Base-by-base conservation (phyloP, 805 yeast species). In the Sungouiozyma ichnusensis region DNA sequence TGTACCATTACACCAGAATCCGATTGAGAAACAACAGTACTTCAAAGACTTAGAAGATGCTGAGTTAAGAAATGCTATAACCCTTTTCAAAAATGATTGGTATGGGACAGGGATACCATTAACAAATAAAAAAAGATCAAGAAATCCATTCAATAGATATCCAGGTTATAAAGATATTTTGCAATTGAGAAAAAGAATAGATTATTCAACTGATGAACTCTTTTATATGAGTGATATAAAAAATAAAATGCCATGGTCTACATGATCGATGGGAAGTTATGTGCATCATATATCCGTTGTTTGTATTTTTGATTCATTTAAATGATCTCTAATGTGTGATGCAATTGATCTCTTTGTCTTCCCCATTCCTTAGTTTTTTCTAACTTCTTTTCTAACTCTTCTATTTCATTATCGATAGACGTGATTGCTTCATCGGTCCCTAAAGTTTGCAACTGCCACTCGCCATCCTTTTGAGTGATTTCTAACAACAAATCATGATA, bases 401-500 rank as follows among this genome's bases (percentile, higher is more conserved):
- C 74, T 45, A 87, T 85, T 60, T 87, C 95, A 45, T 78, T 76
- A 42, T 84, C 92, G 37, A 81, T 74, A 14, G 81, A 72, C 38
- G 76, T 71, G 48, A 80, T 72, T 35, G 81, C 81, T 51, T 78
- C 79, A 44, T 73, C 79, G 11, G 80, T 71, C 7, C 84, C 79
- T 48, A 79, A 67, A 46, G 78, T 76, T 51, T 80, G 82, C 61
- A 80, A 64, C 44, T 68, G 68, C 79, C 83, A 81, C 13, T 66
- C 62, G 7, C 75, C 73, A 35, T 73, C 72, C 36, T 72, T 71
- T 31, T 73, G 74, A 20, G 80, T 73, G 34, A 88, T 73, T 50
- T 82, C 85, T 42, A 88, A 65, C 20, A 85, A 67, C 50, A 73
- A 76, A 49, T 81, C 87, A 60, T 87, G 97, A 59, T 86, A 87